These are phyloP conservation scores for Cryptosporidium meleagridis DNA, from an alignment of 169 alveolate genomes.

Conservation along the genomic window DNA sequence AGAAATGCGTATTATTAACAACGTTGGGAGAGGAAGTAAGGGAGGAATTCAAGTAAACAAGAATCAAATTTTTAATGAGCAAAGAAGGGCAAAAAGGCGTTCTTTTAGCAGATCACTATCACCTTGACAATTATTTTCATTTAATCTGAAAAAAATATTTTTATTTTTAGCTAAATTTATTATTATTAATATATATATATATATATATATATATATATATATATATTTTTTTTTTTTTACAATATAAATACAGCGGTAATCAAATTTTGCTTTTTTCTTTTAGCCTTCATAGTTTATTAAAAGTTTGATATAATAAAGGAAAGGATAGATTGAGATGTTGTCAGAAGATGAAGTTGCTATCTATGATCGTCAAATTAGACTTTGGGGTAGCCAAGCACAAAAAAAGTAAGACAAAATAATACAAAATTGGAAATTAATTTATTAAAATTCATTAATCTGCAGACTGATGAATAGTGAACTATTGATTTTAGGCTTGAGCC, in stretches of 20 bases:
- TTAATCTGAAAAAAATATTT: background rate
- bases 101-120: constrained; percentile 37
- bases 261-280: background rate
- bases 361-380: constrained; percentile 79
- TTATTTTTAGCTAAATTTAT: background rate
- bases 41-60: background rate
- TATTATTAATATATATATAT: too few relatives aligned
- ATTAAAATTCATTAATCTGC: background rate
- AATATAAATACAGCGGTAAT: constrained; percentile 7
- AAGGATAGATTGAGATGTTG: constrained; percentile 74
- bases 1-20: background rate
- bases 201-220: too few relatives aligned
- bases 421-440: background rate
- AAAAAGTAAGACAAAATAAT: constrained; percentile 62
- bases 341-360: constrained; percentile 71
- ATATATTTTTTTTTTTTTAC: background rate
- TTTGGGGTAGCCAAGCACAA: constrained; percentile 80
- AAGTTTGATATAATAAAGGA: background rate
- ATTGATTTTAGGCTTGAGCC: constrained; percentile 74
- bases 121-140: background rate
- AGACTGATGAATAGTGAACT: constrained; percentile 74
- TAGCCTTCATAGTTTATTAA: background rate
- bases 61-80: background rate
- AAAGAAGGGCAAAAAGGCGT: background rate
- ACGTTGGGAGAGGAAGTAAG: background rate